A percentile compares a stretch with the other conserved stretches of the same genome.
These are phyloP conservation scores for Alternaria solani DNA, from an alignment of 2,329 filamentous ascomycete genomes.

Conservation along the genomic window DNA sequence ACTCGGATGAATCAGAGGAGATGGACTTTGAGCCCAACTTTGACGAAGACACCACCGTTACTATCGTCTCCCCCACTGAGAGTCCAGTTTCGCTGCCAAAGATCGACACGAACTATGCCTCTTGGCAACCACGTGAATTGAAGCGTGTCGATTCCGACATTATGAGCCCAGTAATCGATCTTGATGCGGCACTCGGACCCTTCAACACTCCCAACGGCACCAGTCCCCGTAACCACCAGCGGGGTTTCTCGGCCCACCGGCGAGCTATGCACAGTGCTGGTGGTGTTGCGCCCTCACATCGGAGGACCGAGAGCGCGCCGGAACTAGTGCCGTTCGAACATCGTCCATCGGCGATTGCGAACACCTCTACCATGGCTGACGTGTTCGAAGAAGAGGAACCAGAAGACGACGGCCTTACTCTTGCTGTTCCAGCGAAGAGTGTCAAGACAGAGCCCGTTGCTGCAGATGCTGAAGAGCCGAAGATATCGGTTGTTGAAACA, in stretches of 20 bases:
- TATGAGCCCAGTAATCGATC: slow-evolving; percentile 83
- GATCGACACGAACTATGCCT: slow-evolving; percentile 46
- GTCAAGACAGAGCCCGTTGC: slow-evolving; percentile 22
- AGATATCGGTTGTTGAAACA: slow-evolving; percentile 58
- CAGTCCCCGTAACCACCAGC: slow-evolving; percentile 62
- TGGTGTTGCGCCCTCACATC: slow-evolving; percentile 78
- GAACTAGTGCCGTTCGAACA: slow-evolving; percentile 78
- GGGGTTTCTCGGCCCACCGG: slow-evolving; percentile 57
- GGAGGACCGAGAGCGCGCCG: slow-evolving; percentile 81
- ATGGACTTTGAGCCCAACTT: slow-evolving; percentile 52
- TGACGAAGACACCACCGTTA: slow-evolving; percentile 53
- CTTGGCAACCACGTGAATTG: slow-evolving; percentile 49
- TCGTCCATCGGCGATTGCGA: slow-evolving; percentile 59
- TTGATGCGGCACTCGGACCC: slow-evolving; percentile 91
- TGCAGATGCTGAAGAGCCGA: slow-evolving; percentile 49
- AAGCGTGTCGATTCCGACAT: slow-evolving; percentile 62
- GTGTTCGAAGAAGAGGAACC: slow-evolving; percentile 84
- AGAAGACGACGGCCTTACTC: slow-evolving; percentile 60
- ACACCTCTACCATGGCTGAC: slow-evolving; percentile 80
- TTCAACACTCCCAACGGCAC: slow-evolving; percentile 84
- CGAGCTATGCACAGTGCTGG: slow-evolving; percentile 79
- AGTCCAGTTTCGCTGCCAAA: slow-evolving; percentile 32
- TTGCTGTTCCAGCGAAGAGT: slow-evolving; percentile 26
- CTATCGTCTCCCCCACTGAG: slow-evolving; percentile 50
- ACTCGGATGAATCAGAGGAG: slow-evolving; percentile 47